Evolutionary conservation across 768 basidiomycete genomes (phyloP).

Genomic region (Boletus reticuloceps): DNA sequence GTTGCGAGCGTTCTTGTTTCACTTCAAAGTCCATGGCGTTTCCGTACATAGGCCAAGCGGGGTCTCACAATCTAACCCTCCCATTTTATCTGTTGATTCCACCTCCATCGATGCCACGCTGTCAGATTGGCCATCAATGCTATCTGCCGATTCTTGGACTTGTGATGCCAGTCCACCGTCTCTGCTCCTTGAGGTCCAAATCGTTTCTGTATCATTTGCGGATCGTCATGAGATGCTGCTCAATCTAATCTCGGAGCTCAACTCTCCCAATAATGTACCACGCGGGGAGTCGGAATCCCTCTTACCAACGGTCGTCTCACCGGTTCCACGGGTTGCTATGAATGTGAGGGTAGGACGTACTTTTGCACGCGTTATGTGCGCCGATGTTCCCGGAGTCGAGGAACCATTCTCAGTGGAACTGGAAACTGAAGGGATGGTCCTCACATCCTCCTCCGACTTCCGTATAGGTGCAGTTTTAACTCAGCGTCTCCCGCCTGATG

Average conservation of each 20-base stretch:
- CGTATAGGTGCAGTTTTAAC: slow-evolving; percentile 21
- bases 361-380: slow-evolving; percentile 48
- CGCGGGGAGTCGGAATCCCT: slow-evolving; percentile 7
- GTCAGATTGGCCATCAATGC: slow-evolving; percentile 62
- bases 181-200: slow-evolving; percentile 43
- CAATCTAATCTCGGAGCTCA: slow-evolving; percentile 29
- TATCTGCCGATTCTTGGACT: slow-evolving; percentile 24
- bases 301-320: slow-evolving; percentile 32
- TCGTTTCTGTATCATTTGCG: slow-evolving; percentile 47
- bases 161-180: slow-evolving; percentile 62
- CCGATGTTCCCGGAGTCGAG: slow-evolving; percentile 35
- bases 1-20: slow-evolving; percentile 48
- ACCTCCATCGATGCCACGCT: slow-evolving; percentile 35
- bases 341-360: slow-evolving; percentile 50
- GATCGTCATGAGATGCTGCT: slow-evolving; percentile 55
- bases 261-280: slow-evolving; percentile 13
- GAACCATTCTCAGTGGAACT: slow-evolving; percentile 55
- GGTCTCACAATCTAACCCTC: slow-evolving; percentile 27
- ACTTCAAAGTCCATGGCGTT: slow-evolving; percentile 40
- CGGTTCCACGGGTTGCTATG: slow-evolving; percentile 49
- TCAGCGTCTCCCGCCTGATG: slow-evolving; percentile 23
- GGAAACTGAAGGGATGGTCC: slow-evolving; percentile 50
- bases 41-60: slow-evolving; percentile 44
- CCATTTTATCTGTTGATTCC: slow-evolving; percentile 35
- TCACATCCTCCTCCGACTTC: slow-evolving; percentile 45